A percentile compares a stretch with the other conserved stretches of the same genome.
These are phyloP conservation scores for Backusella liffmaniae DNA, from an alignment of 192 early-diverging fungal species.

Conservation along the genomic window DNA sequence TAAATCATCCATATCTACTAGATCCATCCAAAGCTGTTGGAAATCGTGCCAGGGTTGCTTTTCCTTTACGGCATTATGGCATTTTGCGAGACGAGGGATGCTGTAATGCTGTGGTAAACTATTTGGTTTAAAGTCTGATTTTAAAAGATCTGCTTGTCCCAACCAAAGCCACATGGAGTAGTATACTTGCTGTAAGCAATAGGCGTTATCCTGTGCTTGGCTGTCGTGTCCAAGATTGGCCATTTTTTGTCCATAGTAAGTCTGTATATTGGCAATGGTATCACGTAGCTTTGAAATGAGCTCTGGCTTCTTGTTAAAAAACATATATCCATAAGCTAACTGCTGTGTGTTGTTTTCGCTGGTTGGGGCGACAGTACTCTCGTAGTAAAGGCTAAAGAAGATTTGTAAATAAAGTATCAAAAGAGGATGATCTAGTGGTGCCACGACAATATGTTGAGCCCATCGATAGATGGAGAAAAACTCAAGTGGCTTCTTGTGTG, in stretches of 20 bases:
- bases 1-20: constrained; percentile 19
- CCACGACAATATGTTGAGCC: constrained; percentile 45
- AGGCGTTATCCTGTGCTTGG: constrained; percentile 6
- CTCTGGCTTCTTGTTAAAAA: constrained; percentile 39
- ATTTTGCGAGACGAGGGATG: constrained; percentile 25
- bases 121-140: constrained; percentile 8
- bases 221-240: not conserved
- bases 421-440: constrained; percentile 40
- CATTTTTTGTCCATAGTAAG: constrained; percentile 33
- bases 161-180: constrained; percentile 53
- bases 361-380: constrained; percentile 11
- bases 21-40: constrained; percentile 38
- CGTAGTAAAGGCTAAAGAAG: constrained; percentile 52
- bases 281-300: constrained; percentile 37
- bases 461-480: constrained; percentile 51
- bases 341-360: constrained; percentile 1
- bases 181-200: constrained; percentile 40
- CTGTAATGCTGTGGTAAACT: constrained; percentile 35
- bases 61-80: constrained; percentile 13
- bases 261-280: constrained; percentile 37
- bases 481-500: constrained; percentile 39
- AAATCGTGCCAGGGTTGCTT: constrained; percentile 30
- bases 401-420: constrained; percentile 47
- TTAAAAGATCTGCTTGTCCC: constrained; percentile 31
- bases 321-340: constrained; percentile 36